phyloP scores from a whole-genome alignment of 805 yeast species.

The Candida hungchunana region DNA sequence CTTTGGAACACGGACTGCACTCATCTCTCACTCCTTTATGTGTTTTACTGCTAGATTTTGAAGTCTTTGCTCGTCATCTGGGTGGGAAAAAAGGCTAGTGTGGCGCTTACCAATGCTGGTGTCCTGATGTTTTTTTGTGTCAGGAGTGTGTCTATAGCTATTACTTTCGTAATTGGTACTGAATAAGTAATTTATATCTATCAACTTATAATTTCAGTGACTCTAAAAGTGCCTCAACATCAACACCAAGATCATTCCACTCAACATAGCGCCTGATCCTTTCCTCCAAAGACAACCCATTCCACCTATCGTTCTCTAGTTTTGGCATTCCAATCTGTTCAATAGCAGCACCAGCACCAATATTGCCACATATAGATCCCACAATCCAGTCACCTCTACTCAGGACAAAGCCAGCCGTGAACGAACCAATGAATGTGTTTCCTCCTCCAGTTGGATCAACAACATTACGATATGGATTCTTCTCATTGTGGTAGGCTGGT shows the following conservation, averaged over 20 bases:
- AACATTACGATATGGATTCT: constrained; percentile 36
- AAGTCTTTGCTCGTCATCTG: no score
- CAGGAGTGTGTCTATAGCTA: no score
- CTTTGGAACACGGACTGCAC: no score
- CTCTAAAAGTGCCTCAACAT: not conserved
- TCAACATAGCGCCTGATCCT: constrained; percentile 41
- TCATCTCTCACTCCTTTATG: no score
- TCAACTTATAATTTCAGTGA: not conserved
- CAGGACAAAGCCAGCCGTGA: constrained; percentile 56
- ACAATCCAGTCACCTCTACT: constrained; percentile 42
- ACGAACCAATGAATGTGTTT: constrained; percentile 81
- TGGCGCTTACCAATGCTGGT: no score
- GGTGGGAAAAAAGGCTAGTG: no score
- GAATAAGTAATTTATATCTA: not conserved
- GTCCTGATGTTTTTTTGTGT: no score
- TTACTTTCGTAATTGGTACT: no score
- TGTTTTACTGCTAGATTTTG: no score
- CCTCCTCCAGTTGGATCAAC: constrained; percentile 96
- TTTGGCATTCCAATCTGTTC: constrained; percentile 76
- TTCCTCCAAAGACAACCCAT: constrained; percentile 43
- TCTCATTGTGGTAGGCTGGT: constrained; percentile 68
- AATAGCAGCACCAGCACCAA: constrained; percentile 78
- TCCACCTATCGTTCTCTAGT: constrained; percentile 48
- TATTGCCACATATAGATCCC: constrained; percentile 63
- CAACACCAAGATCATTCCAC: constrained; percentile 16